phyloP scores from a whole-genome alignment of 2,329 filamentous ascomycete species.

The Ophiostoma ulmi region DNA sequence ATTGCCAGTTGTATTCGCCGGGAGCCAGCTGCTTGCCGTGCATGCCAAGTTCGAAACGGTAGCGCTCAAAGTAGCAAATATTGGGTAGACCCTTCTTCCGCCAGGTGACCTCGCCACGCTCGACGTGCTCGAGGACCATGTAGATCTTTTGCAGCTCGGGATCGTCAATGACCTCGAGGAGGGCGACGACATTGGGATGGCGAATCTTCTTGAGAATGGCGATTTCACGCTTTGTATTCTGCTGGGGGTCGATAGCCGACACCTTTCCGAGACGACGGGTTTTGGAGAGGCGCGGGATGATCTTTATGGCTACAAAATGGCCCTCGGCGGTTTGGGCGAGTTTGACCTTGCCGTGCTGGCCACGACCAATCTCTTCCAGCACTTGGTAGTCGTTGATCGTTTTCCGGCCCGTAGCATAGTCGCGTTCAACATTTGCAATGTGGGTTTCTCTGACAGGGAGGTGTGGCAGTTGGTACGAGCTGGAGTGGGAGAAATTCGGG shows the following conservation, averaged over 20 bases:
- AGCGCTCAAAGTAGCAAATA: slow-evolving; percentile 76
- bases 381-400: slow-evolving; percentile 98
- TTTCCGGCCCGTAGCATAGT: slow-evolving; percentile 85
- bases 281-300: slow-evolving; percentile 93
- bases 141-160: slow-evolving; percentile 96
- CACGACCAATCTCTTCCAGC: slow-evolving; percentile 89
- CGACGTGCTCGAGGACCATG: slow-evolving; percentile 92
- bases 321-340: slow-evolving; percentile 70
- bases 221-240: slow-evolving; percentile 91
- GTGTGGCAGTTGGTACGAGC: slow-evolving; percentile 63
- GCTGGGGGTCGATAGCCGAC: slow-evolving; percentile 57
- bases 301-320: slow-evolving; percentile 92
- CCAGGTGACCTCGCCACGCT: slow-evolving; percentile 92
- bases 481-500: slow-evolving; percentile 54
- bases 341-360: slow-evolving; percentile 97
- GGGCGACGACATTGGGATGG: slow-evolving; percentile 91
- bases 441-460: slow-evolving; percentile 81
- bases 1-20: slow-evolving; percentile 57
- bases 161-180: slow-evolving; percentile 96
- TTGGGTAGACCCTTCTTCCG: slow-evolving; percentile 79
- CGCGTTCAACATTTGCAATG: slow-evolving; percentile 84
- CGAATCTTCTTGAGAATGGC: slow-evolving; percentile 97
- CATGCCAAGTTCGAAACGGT: slow-evolving; percentile 69
- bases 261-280: slow-evolving; percentile 85
- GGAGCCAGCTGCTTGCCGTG: slow-evolving; percentile 53